These are phyloP conservation scores for Talaromyces albobiverticillius DNA, from an alignment of 2,329 filamentous ascomycete genomes.

Conservation along the genomic window DNA sequence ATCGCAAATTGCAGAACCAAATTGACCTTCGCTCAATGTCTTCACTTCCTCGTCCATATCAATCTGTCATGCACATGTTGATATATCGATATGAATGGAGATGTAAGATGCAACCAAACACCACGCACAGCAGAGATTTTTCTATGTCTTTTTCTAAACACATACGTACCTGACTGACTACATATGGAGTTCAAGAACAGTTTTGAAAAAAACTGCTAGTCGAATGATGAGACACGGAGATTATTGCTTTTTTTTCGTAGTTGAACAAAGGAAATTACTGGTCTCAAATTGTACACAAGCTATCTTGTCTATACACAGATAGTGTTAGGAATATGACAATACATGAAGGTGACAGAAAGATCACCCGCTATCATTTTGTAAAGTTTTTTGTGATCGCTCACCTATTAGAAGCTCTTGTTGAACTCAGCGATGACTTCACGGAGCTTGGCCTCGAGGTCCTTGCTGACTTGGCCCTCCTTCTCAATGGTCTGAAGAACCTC, in stretches of 20 bases:
- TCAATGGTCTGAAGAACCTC: conserved; percentile 83
- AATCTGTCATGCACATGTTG: too few relatives aligned
- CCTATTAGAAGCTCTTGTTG: conserved; percentile 82
- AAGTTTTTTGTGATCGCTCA: conserved; percentile 37
- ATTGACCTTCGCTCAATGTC: not conserved
- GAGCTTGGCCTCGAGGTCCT: conserved; percentile 67
- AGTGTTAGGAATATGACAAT: conserved; percentile 28
- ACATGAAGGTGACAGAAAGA: conserved; percentile 30
- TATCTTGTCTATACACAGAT: conserved; percentile 45
- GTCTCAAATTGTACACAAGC: conserved; percentile 46
- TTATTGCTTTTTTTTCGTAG: not conserved
- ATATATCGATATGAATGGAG: too few relatives aligned
- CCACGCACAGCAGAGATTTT: too few relatives aligned
- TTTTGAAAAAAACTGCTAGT: not conserved
- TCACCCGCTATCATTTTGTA: conserved; percentile 18
- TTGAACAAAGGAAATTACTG: conserved; percentile 36
- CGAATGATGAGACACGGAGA: not conserved
- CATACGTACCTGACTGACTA: not conserved
- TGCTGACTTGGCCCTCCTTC: conserved; percentile 93
- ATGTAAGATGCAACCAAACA: too few relatives aligned
- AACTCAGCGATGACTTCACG: conserved; percentile 74
- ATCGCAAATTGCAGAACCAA: too few relatives aligned
- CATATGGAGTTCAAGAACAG: too few relatives aligned
- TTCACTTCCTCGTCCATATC: too few relatives aligned
- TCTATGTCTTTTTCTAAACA: not conserved